A percentile compares a stretch with the other conserved stretches of the same genome.
These are phyloP conservation scores for Lasiodiplodia theobromae DNA, from an alignment of 2,329 filamentous ascomycete genomes.

Conservation along the genomic window DNA sequence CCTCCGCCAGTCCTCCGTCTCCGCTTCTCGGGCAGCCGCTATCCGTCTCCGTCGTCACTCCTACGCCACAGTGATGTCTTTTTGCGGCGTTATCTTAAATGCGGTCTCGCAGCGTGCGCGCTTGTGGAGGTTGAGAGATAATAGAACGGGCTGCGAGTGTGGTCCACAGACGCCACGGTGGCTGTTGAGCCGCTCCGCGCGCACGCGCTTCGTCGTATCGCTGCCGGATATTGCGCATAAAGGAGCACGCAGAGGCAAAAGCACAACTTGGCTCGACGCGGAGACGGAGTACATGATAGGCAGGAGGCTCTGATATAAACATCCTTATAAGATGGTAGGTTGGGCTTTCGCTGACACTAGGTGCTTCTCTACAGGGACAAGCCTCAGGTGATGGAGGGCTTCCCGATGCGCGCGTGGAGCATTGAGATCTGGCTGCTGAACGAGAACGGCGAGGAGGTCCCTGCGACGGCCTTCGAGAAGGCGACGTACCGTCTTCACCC, in stretches of 20 bases:
- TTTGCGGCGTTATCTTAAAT: not conserved
- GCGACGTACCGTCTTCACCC: constrained; percentile 93
- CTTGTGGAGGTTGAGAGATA: not conserved
- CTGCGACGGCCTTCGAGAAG: constrained; percentile 88
- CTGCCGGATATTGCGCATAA: not conserved
- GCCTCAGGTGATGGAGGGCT: constrained; percentile 81
- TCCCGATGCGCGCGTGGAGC: constrained; percentile 91
- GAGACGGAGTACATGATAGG: not conserved
- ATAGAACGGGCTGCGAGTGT: not conserved
- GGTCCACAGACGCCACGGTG: not conserved
- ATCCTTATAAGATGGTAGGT: not conserved
- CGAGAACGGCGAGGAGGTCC: constrained; percentile 82
- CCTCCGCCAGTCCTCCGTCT: not conserved
- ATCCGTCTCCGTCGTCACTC: not conserved
- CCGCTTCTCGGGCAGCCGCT: constrained; percentile 29
- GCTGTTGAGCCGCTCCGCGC: not conserved
- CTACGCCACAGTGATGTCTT: not conserved
- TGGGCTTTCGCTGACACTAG: constrained; percentile 4
- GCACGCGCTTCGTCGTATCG: not conserved
- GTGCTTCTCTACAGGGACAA: constrained; percentile 66
- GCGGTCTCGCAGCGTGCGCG: not conserved
- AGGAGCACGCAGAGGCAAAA: not conserved
- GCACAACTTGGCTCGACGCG: not conserved
- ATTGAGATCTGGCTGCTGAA: constrained; percentile 86
- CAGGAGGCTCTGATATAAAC: not conserved